Percentiles rank a stretch among this genome's conserved stretches.
Evolutionary conservation across 129 eudicot genomes (phyloP).

Genomic region (Heracleum sosnowskyi): DNA sequence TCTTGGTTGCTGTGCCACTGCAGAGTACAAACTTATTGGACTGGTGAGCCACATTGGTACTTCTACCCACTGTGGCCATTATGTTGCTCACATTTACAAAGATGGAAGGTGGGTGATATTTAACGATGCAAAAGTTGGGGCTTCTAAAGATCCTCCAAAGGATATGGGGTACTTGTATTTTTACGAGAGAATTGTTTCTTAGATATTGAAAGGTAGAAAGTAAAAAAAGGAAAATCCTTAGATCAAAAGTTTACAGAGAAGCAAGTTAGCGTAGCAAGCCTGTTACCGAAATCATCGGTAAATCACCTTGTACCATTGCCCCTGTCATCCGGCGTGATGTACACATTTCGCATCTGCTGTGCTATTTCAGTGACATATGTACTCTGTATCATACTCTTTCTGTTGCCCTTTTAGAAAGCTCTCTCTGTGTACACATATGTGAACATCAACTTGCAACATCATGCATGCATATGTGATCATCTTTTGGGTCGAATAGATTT

Average conservation of each 20-base stretch:
- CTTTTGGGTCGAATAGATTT: background rate
- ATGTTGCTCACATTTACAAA: slow-evolving; percentile 84
- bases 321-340: background rate
- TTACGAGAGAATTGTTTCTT: slow-evolving; percentile 61
- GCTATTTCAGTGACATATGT: background rate
- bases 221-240: background rate
- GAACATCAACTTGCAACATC: background rate
- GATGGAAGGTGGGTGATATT: slow-evolving; percentile 90
- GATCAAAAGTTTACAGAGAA: background rate
- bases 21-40: slow-evolving; percentile 91
- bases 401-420: background rate
- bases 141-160: slow-evolving; percentile 83
- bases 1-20: slow-evolving; percentile 1
- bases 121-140: slow-evolving; percentile 89
- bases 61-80: slow-evolving; percentile 94
- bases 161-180: slow-evolving; percentile 97
- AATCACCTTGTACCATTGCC: slow-evolving; percentile 8
- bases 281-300: background rate
- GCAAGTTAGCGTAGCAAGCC: background rate
- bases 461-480: background rate
- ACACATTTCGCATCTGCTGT: background rate
- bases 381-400: background rate
- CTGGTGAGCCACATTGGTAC: slow-evolving; percentile 97
- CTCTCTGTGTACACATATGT: background rate
- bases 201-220: slow-evolving; percentile 9